A percentile compares a stretch with the other conserved stretches of the same genome.
Conservation (phyloP, 2,329 filamentous ascomycete genomes). For the Intubia oerlemansii region DNA sequence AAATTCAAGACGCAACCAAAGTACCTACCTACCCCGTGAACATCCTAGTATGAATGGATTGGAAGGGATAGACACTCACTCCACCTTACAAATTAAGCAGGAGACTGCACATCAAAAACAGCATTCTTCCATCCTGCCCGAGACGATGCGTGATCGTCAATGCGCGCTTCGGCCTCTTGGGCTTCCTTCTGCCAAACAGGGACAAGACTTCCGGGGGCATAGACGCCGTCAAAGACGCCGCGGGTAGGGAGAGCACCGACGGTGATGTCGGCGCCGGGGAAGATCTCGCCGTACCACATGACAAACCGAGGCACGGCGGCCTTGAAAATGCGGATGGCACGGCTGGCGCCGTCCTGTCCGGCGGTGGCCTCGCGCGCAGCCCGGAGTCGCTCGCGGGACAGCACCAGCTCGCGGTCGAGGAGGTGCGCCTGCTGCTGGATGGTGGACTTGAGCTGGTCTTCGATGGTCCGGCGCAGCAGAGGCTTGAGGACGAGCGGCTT, state of each 20-base stretch:
- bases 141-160: conserved; percentile 29
- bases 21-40: too few relatives aligned
- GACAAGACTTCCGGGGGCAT: conserved; percentile 74
- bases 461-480: conserved; percentile 56
- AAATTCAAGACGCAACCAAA: too few relatives aligned
- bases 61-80: too few relatives aligned
- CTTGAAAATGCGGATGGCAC: too few relatives aligned
- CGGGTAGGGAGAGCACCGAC: too few relatives aligned
- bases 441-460: conserved; percentile 52
- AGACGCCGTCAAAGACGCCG: conserved; percentile 72
- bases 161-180: conserved; percentile 42
- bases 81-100: too few relatives aligned
- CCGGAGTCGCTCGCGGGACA: conserved; percentile 65
- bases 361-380: conserved; percentile 52
- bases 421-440: conserved; percentile 50
- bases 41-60: too few relatives aligned
- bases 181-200: conserved; percentile 80
- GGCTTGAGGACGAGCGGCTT: conserved; percentile 61
- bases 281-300: too few relatives aligned
- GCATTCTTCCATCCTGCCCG: conserved; percentile 55
- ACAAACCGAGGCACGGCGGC: too few relatives aligned
- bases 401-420: conserved; percentile 70
- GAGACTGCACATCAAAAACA: conserved; percentile 38
- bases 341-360: conserved; percentile 28
- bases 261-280: too few relatives aligned